Evolutionary conservation across 1,284 basidiomycete genomes (phyloP), one percentile per base, ranked within the genome.

Genomic region (Leccinum angustisporum): DNA sequence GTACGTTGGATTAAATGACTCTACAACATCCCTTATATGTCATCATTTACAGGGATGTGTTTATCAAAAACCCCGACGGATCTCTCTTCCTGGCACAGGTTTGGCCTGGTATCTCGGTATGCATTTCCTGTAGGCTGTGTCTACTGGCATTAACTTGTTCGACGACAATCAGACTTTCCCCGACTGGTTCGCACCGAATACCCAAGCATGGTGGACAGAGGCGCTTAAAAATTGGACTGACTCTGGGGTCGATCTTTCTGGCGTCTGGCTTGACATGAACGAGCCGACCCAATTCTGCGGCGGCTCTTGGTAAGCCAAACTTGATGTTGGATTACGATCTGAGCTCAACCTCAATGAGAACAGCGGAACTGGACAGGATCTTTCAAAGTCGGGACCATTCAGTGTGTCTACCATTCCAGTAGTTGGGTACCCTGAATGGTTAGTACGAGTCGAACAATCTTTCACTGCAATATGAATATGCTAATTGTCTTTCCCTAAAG

Each of bases 191-290:
- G 78, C 80, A 43, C 75, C 82, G 16, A 83, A 84, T 56, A 81
- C 85, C 0, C 79, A 82, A 64, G 61, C 73, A 18, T 87, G 82
- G 78, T 88, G 86, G 86, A 82, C 80, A 1, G 81, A 85, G 30
- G 82, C 82, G 4, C 73, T 89, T 62, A 67, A 59, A 43, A 90
- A 90, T 70, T 90, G 86, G 86, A 81, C 78, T 14, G 66, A 76
- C 16, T 68, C 76, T 3, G 86, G 86, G 2, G 79, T 90, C 21
- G 78, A 82, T 53, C 87, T 85, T 68, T 83, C 84, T 40, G 88
- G 88, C 2, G 83, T 91, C 57, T 92, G 90, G 90, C 78, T 91
- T 0, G 90, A 92, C 72, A 90, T 91, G 86, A 89, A 90, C 59
- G 87, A 90, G 66, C 78, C 80, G 14, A 83, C 81, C 50, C 86